phyloP scores from a whole-genome alignment of 2,329 filamentous ascomycete genomes.

The Diplodia intermedia region DNA sequence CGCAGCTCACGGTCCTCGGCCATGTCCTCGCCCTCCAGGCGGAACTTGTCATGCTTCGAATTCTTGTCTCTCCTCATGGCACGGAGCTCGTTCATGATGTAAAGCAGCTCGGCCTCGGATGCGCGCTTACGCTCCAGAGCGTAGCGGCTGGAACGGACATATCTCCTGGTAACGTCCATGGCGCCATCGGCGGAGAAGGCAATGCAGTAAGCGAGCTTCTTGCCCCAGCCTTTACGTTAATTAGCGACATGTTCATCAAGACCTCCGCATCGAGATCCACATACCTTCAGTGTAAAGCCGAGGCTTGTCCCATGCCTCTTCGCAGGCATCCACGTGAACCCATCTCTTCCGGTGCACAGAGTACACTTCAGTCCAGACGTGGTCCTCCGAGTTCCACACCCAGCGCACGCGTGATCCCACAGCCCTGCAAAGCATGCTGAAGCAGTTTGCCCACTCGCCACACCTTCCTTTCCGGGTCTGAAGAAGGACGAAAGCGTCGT shows the following conservation, averaged over 20 bases:
- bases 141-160: conserved; percentile 73
- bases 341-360: conserved; percentile 91
- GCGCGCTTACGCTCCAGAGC: conserved; percentile 78
- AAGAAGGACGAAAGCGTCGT: conserved; percentile 90
- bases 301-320: conserved; percentile 94
- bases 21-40: conserved; percentile 79
- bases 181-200: conserved; percentile 91
- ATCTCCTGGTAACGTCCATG: conserved; percentile 71
- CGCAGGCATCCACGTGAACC: conserved; percentile 96
- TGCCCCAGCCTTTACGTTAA: conserved; percentile 74
- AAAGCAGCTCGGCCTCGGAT: conserved; percentile 87
- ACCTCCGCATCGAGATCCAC: conserved; percentile 39
- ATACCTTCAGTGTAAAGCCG: conserved; percentile 84
- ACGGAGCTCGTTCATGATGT: conserved; percentile 91
- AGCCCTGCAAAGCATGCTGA: conserved; percentile 96
- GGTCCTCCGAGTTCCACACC: conserved; percentile 98
- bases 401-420: conserved; percentile 90
- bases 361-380: conserved; percentile 98
- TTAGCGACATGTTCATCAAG: conserved; percentile 34
- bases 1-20: conserved; percentile 77
- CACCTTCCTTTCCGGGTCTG: conserved; percentile 85
- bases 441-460: conserved; percentile 98
- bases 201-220: conserved; percentile 96
- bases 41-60: conserved; percentile 83
- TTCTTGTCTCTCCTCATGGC: conserved; percentile 82